Evolutionary conservation across 2,329 filamentous ascomycete species (phyloP), one percentile per base, ranked within the genome.

Genomic region (Epichloe sibirici): DNA sequence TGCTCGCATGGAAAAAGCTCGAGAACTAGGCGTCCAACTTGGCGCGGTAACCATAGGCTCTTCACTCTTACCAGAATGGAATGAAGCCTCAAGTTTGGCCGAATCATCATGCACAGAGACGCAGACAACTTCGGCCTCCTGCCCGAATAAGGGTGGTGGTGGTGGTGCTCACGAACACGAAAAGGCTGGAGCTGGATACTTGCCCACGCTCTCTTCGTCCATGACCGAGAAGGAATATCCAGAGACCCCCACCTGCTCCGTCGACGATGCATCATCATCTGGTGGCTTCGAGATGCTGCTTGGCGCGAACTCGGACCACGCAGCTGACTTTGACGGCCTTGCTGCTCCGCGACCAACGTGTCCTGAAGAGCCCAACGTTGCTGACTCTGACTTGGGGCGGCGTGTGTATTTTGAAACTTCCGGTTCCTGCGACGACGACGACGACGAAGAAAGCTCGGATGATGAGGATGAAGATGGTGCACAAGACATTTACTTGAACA

Each of bases 41-140:
- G 21, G 50, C 0, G 49, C 62, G 3, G 38, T 69, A 2, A 40
- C 17, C 9, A 59, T 69, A 17, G 61, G 64, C 6, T 23, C 55
- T 4, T 55, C 56, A 12, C 49, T 69, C 21, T 52, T 69, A 38
- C 65, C 66, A 3, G 57, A 58, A 3, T 68, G 65, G 66, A 34
- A 11, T 21, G 5, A n/a, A 12, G n/a, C 15, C 3, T 23, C 6
- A 7, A 28, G 17, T 5, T 8, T 11, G 2, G 25, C 35, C 8
- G 37, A 13, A 13, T 1, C 3, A 21, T 11, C 35, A 11, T 34
- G 11, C 5, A 38, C n/a, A 12, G 35, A 9, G 6, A 44, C 15
- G 23, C 31, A n/a, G 8, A 4, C 42, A 21, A 25, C 25, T 11
- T 9, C 38, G 13, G 13, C 47, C 5, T 9, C 39, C 17, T 1